Evolutionary conservation across 192 early-diverging fungal species (phyloP).

Genomic region (Rhizoclosmatium sp.): DNA sequence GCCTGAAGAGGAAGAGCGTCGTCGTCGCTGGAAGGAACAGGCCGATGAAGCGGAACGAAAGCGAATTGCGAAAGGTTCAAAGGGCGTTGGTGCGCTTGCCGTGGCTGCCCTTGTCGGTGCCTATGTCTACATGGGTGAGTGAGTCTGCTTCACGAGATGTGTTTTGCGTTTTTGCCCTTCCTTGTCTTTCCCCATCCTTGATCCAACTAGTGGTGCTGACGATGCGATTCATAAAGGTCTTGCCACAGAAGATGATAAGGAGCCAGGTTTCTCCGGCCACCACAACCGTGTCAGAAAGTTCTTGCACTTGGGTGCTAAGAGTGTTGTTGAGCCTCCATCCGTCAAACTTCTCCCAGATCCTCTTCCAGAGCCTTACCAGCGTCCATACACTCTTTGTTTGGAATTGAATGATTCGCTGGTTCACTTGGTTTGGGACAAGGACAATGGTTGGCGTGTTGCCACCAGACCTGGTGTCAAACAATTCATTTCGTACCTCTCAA

Average conservation of each 20-base stretch:
- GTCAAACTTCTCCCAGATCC: slow-evolving; percentile 93
- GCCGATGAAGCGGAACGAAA: slow-evolving; percentile 49
- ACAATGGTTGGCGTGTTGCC: slow-evolving; percentile 95
- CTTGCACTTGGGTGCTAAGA: slow-evolving; percentile 32
- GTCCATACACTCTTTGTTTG: slow-evolving; percentile 92
- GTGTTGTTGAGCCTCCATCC: slow-evolving; percentile 39
- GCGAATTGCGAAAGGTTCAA: slow-evolving; percentile 37
- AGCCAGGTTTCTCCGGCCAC: slow-evolving; percentile 40
- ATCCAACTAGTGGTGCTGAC: background rate
- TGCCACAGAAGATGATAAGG: slow-evolving; percentile 43
- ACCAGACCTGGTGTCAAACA: slow-evolving; percentile 96
- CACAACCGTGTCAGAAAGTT: slow-evolving; percentile 48
- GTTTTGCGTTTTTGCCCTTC: slow-evolving; percentile 1
- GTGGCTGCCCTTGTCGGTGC: slow-evolving; percentile 1
- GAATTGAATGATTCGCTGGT: slow-evolving; percentile 94
- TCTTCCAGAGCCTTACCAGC: slow-evolving; percentile 82
- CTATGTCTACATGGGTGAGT: slow-evolving; percentile 46
- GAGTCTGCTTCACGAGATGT: slow-evolving; percentile 9
- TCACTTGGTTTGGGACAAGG: slow-evolving; percentile 94
- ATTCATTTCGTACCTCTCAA: slow-evolving; percentile 88
- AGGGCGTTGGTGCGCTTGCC: slow-evolving; percentile 14
- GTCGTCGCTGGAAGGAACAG: slow-evolving; percentile 43
- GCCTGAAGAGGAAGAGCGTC: slow-evolving; percentile 49
- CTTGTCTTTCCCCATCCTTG: background rate
- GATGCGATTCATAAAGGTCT: slow-evolving; percentile 18